Percentiles rank a stretch among this genome's conserved stretches.
Conservation (phyloP, 2,329 filamentous ascomycete genomes). For the Ceratocystis destructans region DNA sequence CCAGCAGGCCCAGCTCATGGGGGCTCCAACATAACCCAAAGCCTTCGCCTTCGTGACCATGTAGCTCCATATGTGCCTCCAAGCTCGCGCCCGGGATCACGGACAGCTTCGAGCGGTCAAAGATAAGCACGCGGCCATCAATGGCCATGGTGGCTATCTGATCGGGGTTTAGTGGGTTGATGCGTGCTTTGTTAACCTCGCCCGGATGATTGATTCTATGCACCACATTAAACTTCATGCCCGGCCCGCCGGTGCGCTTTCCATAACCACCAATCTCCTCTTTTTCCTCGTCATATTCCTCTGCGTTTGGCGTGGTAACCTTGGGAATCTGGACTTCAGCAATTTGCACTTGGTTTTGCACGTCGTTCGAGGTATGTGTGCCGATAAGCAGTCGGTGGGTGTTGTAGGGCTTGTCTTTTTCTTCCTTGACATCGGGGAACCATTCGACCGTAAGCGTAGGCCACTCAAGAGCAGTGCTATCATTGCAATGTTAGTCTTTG, state of each 20-base stretch:
- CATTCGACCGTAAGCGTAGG: constrained; percentile 95
- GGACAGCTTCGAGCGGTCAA: constrained; percentile 89
- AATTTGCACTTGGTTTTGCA: constrained; percentile 86
- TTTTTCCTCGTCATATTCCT: constrained; percentile 80
- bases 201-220: constrained; percentile 94
- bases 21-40: constrained; percentile 92
- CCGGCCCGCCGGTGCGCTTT: constrained; percentile 52
- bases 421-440: constrained; percentile 87
- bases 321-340: constrained; percentile 89
- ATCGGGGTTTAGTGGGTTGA: constrained; percentile 94
- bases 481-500: constrained; percentile 1
- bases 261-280: constrained; percentile 93
- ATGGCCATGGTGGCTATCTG: constrained; percentile 88
- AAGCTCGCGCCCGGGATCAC: constrained; percentile 59
- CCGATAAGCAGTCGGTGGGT: constrained; percentile 83
- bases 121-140: constrained; percentile 78
- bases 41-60: constrained; percentile 76
- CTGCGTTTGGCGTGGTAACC: constrained; percentile 54
- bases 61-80: constrained; percentile 69
- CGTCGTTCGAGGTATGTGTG: constrained; percentile 79
- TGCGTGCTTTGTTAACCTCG: constrained; percentile 96
- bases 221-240: constrained; percentile 78
- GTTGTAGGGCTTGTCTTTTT: constrained; percentile 73
- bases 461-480: constrained; percentile 84
- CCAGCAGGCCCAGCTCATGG: constrained; percentile 64